Conservation (phyloP, 768 basidiomycete species). For the Cystobasidium onofrii region DNA sequence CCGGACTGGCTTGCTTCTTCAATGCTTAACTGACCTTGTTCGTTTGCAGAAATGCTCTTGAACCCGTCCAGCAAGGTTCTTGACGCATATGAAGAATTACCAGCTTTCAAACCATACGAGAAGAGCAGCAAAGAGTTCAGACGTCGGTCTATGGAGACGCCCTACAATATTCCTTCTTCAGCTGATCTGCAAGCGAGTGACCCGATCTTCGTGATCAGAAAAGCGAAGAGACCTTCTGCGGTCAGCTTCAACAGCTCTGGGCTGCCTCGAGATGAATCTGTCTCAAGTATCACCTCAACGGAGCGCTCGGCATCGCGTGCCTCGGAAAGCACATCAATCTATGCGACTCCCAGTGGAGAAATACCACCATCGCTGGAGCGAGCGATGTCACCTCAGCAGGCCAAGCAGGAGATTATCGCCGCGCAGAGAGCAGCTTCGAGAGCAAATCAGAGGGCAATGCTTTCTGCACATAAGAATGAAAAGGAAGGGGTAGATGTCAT, state of each 20-base stretch:
- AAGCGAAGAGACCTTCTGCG: conserved; percentile 49
- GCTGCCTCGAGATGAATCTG: not conserved
- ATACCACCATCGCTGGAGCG: conserved; percentile 9
- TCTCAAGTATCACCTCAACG: not conserved
- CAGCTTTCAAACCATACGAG: conserved; percentile 59
- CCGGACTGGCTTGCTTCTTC: not conserved
- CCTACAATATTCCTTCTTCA: conserved; percentile 49
- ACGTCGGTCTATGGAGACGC: conserved; percentile 70
- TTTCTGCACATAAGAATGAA: conserved; percentile 75
- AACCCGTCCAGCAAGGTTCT: conserved; percentile 71
- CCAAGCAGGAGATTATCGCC: conserved; percentile 82
- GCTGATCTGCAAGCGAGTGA: conserved; percentile 75
- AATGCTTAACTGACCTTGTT: not conserved
- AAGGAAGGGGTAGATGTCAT: conserved; percentile 81
- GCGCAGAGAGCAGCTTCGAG: conserved; percentile 79
- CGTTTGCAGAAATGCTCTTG: conserved; percentile 61
- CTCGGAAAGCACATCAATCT: conserved; percentile 23
- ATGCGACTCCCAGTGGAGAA: conserved; percentile 43
- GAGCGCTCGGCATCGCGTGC: not conserved
- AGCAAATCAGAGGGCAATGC: conserved; percentile 75
- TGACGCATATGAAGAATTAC: conserved; percentile 64
- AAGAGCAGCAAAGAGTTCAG: conserved; percentile 58
- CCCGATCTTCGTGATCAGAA: conserved; percentile 80
- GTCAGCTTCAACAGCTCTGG: not conserved
- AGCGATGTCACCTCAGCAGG: conserved; percentile 42